A percentile compares a stretch with the other conserved stretches of the same genome.
Conservation (phyloP, 2,329 filamentous ascomycete species). For the Pseudocercospora crystallina region DNA sequence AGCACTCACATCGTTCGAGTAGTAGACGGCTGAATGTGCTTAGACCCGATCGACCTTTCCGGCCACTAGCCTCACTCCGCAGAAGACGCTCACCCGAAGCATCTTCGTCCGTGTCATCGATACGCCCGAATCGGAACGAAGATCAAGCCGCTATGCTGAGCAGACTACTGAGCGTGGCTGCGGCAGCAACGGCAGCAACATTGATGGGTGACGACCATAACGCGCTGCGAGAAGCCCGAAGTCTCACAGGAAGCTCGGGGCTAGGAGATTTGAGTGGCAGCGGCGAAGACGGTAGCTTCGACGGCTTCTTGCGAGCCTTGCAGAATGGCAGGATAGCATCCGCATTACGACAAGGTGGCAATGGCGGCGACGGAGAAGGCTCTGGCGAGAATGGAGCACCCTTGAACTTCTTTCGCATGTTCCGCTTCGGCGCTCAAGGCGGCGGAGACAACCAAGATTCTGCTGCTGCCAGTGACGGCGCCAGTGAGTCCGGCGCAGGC, state of each 20-base stretch:
- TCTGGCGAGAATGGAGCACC: conserved; percentile 49
- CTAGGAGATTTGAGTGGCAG: conserved; percentile 40
- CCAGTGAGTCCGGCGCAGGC: conserved; percentile 39
- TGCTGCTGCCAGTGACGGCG: conserved; percentile 4
- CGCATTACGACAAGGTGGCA: conserved; percentile 49
- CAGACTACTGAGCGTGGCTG: conserved; percentile 61
- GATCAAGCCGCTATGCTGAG: conserved; percentile 64
- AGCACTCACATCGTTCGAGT: conserved; percentile 31
- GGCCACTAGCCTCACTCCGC: conserved; percentile 48
- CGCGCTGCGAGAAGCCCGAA: conserved; percentile 56
- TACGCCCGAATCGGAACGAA: conserved; percentile 50
- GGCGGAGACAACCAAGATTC: conserved; percentile 28
- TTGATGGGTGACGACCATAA: conserved; percentile 61
- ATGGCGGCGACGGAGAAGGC: conserved; percentile 37
- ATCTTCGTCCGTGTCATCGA: conserved; percentile 19
- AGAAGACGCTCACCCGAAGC: conserved; percentile 51
- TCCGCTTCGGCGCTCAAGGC: conserved; percentile 59
- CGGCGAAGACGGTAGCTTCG: conserved; percentile 61
- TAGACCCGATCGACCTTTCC: conserved; percentile 37
- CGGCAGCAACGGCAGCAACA: conserved; percentile 63
- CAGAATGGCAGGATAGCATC: conserved; percentile 62
- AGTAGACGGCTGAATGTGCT: conserved; percentile 30
- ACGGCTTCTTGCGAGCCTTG: conserved; percentile 62
- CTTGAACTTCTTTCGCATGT: conserved; percentile 68
- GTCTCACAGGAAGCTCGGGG: conserved; percentile 45